A percentile compares a stretch with the other conserved stretches of the same genome.
phyloP scores from a whole-genome alignment of 2,329 filamentous ascomycete genomes.

The Colletotrichum salicis region DNA sequence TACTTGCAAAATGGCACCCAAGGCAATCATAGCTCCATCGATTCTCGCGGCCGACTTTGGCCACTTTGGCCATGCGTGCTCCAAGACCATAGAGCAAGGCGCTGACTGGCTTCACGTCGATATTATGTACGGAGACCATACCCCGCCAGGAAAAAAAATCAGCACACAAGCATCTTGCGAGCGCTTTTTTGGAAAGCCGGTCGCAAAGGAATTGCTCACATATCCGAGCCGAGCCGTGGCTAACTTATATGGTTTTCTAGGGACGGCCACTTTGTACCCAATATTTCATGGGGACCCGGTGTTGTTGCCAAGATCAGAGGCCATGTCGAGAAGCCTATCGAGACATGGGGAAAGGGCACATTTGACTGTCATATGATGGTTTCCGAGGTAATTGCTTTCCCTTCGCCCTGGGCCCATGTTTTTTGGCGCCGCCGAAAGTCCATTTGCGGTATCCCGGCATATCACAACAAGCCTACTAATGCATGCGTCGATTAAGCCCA shows the following conservation, averaged over 20 bases:
- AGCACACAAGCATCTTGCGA: slow-evolving; percentile 21
- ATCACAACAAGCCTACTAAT: slow-evolving; percentile 8
- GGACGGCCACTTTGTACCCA: slow-evolving; percentile 99
- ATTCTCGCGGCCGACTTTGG: slow-evolving; percentile 98
- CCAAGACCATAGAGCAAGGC: slow-evolving; percentile 83
- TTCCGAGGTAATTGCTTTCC: slow-evolving; percentile 74
- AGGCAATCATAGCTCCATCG: slow-evolving; percentile 96
- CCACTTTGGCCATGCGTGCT: slow-evolving; percentile 86
- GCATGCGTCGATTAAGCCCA: slow-evolving; percentile 69
- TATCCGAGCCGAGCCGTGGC: not conserved
- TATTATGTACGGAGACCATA: slow-evolving; percentile 70
- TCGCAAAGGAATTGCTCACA: slow-evolving; percentile 1
- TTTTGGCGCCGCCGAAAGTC: not conserved
- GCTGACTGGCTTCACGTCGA: slow-evolving; percentile 96
- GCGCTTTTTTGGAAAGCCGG: not conserved
- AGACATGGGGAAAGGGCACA: slow-evolving; percentile 81
- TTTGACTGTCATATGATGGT: slow-evolving; percentile 99
- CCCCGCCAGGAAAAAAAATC: not conserved
- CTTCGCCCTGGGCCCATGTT: not conserved
- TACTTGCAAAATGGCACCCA: slow-evolving; percentile 76
- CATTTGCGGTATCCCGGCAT: not conserved
- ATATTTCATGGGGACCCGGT: slow-evolving; percentile 95
- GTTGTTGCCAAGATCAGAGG: slow-evolving; percentile 93
- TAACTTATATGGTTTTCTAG: slow-evolving; percentile 54
- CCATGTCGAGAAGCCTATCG: slow-evolving; percentile 80